Percentiles rank a stretch among this genome's conserved stretches.
These are phyloP conservation scores for Aspergillus tanneri DNA, from an alignment of 2,329 filamentous ascomycete species.

Conservation along the genomic window DNA sequence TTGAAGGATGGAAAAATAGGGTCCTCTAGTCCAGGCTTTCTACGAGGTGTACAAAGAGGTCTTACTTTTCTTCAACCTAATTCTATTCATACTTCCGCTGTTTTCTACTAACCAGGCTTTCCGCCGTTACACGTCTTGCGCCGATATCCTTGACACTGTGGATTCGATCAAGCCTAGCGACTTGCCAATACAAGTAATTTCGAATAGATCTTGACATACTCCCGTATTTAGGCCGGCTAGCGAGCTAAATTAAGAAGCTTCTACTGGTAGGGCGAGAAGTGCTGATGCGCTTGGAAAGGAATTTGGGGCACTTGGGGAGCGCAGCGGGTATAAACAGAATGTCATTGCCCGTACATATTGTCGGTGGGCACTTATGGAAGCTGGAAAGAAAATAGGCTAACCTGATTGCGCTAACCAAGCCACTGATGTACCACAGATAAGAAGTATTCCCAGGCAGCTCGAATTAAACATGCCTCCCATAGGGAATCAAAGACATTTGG, in stretches of 20 bases:
- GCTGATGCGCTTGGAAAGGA: constrained; percentile 17
- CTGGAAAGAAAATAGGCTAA: background rate
- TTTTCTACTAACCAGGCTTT: constrained; percentile 6
- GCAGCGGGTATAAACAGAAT: constrained; percentile 15
- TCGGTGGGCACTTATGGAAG: constrained; percentile 15
- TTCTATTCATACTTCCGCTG: constrained; percentile 14
- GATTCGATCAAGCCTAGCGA: background rate
- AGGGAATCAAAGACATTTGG: constrained; percentile 10
- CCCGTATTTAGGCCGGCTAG: constrained; percentile 12
- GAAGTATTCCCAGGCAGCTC: constrained; percentile 10
- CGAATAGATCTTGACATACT: constrained; percentile 8
- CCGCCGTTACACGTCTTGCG: background rate
- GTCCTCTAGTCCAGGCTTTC: constrained; percentile 18
- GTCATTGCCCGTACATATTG: constrained; percentile 14
- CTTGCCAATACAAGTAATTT: background rate
- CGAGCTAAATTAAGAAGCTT: background rate
- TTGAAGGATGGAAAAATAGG: constrained; percentile 14
- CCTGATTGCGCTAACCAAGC: background rate
- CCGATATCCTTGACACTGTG: constrained; percentile 6
- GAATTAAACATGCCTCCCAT: constrained; percentile 16
- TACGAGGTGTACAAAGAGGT: constrained; percentile 21
- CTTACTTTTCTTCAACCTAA: constrained; percentile 18
- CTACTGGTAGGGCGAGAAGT: constrained; percentile 9
- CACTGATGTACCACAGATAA: constrained; percentile 11
- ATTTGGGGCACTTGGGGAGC: constrained; percentile 12